These are phyloP conservation scores for Chlamydomonas sphaeroides DNA, from an alignment of 139 green algal genomes.

Conservation along the genomic window DNA sequence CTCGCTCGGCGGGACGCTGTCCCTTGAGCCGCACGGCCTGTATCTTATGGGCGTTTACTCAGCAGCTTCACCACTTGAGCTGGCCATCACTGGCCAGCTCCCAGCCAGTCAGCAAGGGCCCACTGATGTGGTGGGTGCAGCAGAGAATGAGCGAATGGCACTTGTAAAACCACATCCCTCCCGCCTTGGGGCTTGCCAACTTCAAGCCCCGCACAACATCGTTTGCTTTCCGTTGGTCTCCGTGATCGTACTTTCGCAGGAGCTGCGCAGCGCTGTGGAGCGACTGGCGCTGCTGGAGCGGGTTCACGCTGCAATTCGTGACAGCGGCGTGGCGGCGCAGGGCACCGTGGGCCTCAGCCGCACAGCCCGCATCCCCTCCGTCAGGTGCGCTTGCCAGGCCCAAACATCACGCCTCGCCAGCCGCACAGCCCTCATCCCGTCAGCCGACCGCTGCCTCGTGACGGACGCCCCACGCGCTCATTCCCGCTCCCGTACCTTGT, in stretches of 20 bases:
- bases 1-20: background rate
- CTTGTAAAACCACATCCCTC: no score
- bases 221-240: no score
- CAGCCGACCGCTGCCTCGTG: no score
- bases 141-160: no score
- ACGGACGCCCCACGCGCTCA: no score
- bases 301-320: background rate
- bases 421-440: background rate
- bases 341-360: conserved; percentile 28
- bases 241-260: no score
- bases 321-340: conserved; percentile 26
- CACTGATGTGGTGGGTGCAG: conserved; percentile 20
- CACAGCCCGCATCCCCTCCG: conserved; percentile 11
- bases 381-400: conserved; percentile 20
- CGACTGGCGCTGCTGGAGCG: conserved; percentile 22
- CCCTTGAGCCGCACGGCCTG: background rate
- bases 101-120: background rate
- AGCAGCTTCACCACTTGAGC: background rate
- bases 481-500: background rate
- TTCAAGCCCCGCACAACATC: no score
- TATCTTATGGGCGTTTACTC: conserved; percentile 18
- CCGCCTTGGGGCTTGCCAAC: no score
- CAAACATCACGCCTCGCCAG: no score
- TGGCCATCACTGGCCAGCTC: conserved; percentile 16
- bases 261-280: conserved; percentile 7